These are phyloP conservation scores for Amanita brunnescens DNA, from an alignment of 768 basidiomycete species.

Conservation along the genomic window DNA sequence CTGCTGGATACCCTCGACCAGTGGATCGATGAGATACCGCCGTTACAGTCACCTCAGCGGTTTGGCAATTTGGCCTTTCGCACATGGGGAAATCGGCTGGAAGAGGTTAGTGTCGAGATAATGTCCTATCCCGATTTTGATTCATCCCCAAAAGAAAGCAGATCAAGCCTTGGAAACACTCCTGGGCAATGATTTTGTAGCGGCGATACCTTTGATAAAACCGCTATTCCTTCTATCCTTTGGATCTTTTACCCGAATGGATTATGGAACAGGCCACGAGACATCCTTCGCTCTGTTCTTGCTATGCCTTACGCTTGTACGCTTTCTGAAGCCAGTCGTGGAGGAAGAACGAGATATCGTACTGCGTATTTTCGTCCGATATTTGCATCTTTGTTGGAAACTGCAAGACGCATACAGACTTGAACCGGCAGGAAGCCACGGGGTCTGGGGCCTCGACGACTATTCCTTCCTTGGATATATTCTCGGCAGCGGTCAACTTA, in stretches of 20 bases:
- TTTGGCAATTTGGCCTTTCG: slow-evolving; percentile 92
- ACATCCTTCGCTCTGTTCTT: slow-evolving; percentile 79
- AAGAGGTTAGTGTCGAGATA: slow-evolving; percentile 44
- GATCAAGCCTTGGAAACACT: slow-evolving; percentile 40
- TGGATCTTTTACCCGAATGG: slow-evolving; percentile 84
- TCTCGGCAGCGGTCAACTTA: slow-evolving; percentile 84
- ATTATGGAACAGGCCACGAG: slow-evolving; percentile 97
- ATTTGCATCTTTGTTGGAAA: slow-evolving; percentile 74
- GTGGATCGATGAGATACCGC: slow-evolving; percentile 82
- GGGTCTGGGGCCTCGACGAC: slow-evolving; percentile 97
- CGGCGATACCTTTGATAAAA: slow-evolving; percentile 53
- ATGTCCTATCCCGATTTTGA: slow-evolving; percentile 8
- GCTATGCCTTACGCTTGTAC: slow-evolving; percentile 57
- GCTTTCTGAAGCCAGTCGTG: slow-evolving; percentile 49
- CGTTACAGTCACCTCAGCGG: slow-evolving; percentile 63
- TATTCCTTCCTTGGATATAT: slow-evolving; percentile 84
- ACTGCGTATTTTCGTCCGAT: slow-evolving; percentile 64
- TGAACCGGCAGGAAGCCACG: slow-evolving; percentile 95
- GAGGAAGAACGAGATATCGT: slow-evolving; percentile 55
- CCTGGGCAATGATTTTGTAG: slow-evolving; percentile 34
- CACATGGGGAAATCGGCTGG: slow-evolving; percentile 70
- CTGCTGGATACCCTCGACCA: slow-evolving; percentile 58
- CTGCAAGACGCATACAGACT: slow-evolving; percentile 85
- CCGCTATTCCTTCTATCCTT: slow-evolving; percentile 81
- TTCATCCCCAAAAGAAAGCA: slow-evolving; percentile 34